phyloP scores from a whole-genome alignment of 257 asterid species.

The Prunella vulgaris region DNA sequence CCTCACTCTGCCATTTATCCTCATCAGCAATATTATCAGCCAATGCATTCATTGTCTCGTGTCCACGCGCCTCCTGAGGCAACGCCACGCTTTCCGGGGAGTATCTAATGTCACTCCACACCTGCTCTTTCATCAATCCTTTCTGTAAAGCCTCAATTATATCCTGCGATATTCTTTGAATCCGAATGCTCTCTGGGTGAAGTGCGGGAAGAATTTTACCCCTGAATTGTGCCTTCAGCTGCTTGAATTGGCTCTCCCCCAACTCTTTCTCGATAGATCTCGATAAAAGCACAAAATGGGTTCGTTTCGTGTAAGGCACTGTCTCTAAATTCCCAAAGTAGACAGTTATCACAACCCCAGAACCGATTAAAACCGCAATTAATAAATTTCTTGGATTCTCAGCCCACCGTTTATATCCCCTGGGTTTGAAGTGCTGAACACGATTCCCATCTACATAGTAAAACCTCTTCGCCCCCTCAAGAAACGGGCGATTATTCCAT shows the following conservation, averaged over 20 bases:
- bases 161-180: conserved; percentile 60
- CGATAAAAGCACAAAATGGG: conserved; percentile 80
- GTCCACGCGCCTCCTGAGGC: conserved; percentile 24
- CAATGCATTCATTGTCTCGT: conserved; percentile 34
- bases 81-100: conserved; percentile 30
- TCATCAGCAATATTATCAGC: conserved; percentile 35
- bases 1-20: conserved; percentile 54
- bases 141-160: conserved; percentile 72
- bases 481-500: conserved; percentile 33
- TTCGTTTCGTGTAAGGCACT: conserved; percentile 77
- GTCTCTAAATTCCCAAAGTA: conserved; percentile 81
- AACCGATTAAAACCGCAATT: conserved; percentile 41
- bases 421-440: conserved; percentile 59
- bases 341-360: conserved; percentile 62
- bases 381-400: conserved; percentile 52
- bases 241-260: conserved; percentile 62
- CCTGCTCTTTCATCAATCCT: conserved; percentile 72
- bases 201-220: conserved; percentile 82
- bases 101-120: conserved; percentile 71
- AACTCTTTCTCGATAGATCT: conserved; percentile 44
- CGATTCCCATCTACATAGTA: conserved; percentile 58
- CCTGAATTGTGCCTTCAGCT: conserved; percentile 42
- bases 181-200: conserved; percentile 85
- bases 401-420: conserved; percentile 66
- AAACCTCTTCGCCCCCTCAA: conserved; percentile 57